phyloP scores from a whole-genome alignment of 2,329 filamentous ascomycete genomes.

The Cercospora canescens region DNA sequence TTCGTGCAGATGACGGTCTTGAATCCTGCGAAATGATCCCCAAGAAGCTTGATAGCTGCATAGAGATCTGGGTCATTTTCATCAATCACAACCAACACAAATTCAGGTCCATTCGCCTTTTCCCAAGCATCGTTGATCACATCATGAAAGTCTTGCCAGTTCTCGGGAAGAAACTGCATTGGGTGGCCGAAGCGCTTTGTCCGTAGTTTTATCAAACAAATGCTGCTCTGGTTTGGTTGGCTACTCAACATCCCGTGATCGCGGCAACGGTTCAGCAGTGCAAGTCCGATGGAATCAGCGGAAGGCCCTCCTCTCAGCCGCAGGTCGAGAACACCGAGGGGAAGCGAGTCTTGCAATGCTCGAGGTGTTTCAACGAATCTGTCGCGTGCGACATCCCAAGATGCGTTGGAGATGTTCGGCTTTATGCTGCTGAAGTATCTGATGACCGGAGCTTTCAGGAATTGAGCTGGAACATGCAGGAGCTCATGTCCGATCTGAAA shows the following conservation, averaged over 20 bases:
- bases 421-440: not conserved
- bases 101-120: not conserved
- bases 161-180: not conserved
- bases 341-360: not conserved
- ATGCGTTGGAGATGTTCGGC: not conserved
- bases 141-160: not conserved
- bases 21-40: not conserved
- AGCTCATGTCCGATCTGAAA: not conserved
- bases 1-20: not conserved
- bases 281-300: not conserved
- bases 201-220: not conserved
- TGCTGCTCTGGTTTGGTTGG: not conserved
- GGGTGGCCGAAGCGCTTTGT: not conserved
- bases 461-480: not conserved
- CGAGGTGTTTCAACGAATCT: not conserved
- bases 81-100: constrained; percentile 5
- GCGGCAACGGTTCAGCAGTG: not conserved
- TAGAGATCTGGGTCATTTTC: not conserved
- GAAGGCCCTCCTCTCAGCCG: not conserved
- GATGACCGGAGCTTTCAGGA: not conserved
- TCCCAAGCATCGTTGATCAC: not conserved
- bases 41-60: not conserved
- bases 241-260: not conserved
- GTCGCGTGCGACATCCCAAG: not conserved
- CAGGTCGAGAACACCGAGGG: not conserved